phyloP scores from a whole-genome alignment of 2,329 filamentous ascomycete species.

The Hortaea sp. region DNA sequence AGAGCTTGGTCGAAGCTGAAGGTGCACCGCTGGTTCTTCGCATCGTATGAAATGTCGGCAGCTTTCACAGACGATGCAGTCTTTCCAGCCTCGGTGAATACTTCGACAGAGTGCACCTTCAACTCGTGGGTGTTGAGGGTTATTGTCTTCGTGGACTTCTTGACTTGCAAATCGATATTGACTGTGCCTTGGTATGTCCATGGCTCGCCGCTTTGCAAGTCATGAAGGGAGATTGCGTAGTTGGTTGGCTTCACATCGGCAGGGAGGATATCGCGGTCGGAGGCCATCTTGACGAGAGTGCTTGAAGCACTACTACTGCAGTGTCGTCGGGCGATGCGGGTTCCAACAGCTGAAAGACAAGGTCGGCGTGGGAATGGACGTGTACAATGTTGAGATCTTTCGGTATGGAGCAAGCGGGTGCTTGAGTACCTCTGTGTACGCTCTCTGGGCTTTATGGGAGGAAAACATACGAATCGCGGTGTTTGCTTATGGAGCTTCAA shows the following conservation, averaged over 20 bases:
- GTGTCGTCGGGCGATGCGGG: slow-evolving; percentile 4
- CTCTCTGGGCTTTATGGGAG: not conserved
- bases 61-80: slow-evolving; percentile 49
- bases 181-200: slow-evolving; percentile 85
- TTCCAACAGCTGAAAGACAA: not conserved
- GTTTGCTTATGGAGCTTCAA: not conserved
- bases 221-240: slow-evolving; percentile 72
- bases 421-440: too few relatives aligned
- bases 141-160: slow-evolving; percentile 62
- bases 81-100: slow-evolving; percentile 50
- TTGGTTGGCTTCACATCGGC: slow-evolving; percentile 65
- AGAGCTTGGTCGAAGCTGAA: slow-evolving; percentile 67
- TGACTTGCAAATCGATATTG: slow-evolving; percentile 66
- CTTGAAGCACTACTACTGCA: slow-evolving; percentile 25
- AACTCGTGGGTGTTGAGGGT: slow-evolving; percentile 80
- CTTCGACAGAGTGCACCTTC: slow-evolving; percentile 58
- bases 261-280: slow-evolving; percentile 37
- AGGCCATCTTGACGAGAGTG: slow-evolving; percentile 31
- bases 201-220: slow-evolving; percentile 59
- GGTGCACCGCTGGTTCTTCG: slow-evolving; percentile 71
- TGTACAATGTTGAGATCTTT: not conserved
- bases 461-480: not conserved
- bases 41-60: slow-evolving; percentile 66
- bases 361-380: not conserved
- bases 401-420: too few relatives aligned